Evolutionary conservation across 2,329 filamentous ascomycete species (phyloP), one percentile per base, ranked within the genome.

Genomic region (Colletotrichum sp.): DNA sequence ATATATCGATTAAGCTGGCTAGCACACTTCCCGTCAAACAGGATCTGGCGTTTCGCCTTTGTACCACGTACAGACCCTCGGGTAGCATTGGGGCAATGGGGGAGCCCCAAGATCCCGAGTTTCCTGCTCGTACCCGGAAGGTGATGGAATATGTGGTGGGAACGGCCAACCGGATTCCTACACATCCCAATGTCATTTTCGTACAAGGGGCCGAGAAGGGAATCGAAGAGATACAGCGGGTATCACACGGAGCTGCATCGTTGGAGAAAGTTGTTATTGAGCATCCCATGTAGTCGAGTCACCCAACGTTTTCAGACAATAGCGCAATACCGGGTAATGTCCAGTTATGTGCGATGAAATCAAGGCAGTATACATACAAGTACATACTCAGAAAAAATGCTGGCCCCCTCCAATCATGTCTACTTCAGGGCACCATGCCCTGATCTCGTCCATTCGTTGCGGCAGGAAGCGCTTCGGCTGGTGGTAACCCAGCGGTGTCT

Each of bases 381-480:
- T 5, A 16, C 2, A 43, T 6, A 38, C 34, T 27, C 24, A 36
- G 21, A 34, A 66, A 15, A 54, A 66, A 3, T 66, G 63, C 47
- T 54, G 63, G 8, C 43, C 43, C 8, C 43, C 29, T 6, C 24
- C 16, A 34, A 78, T 43, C 73, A 79, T 76, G 9, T 65, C 67
- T 3, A 77, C 75, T 70, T 82, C 81, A 1, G 81, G 81, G 74
- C 81, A 83, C 79, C 79, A 82, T 57, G 77, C 64, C 36, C 73
- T 69, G 31, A 82, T 79, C 74, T 79, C 43, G 18, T 70, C 72
- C 69, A 80, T 78, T 33, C 75, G 75, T 3, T 75, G 74, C 16
- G 61, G 54, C 58, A 80, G 77, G 70, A 76, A 78, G 33, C 78
- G 75, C 16, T 76, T 70, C 18, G 79, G 77, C 74, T 79, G 79